A percentile compares a stretch with the other conserved stretches of the same genome.
Conservation (phyloP, 2,329 filamentous ascomycete genomes). For the Trichoderma oligosporum region DNA sequence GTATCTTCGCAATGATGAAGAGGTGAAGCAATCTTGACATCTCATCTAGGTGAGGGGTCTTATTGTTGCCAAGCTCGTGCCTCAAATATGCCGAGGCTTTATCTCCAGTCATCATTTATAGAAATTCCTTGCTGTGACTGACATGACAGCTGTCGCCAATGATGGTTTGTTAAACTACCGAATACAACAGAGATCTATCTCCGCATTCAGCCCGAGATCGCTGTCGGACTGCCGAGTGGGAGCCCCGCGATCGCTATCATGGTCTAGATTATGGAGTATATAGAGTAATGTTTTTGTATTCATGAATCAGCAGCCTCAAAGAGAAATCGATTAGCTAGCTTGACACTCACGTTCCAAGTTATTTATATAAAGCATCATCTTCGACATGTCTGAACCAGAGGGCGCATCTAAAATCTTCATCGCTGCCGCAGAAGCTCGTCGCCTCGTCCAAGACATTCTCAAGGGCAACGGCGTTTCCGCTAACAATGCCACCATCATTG, state of each 20-base stretch:
- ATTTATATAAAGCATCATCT: neutral
- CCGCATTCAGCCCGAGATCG: conserved; percentile 9
- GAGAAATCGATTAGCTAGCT: too few relatives aligned
- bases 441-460: conserved; percentile 54
- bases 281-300: neutral
- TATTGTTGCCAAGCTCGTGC: too few relatives aligned
- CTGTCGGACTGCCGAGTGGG: conserved; percentile 1
- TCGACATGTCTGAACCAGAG: neutral
- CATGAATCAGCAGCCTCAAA: too few relatives aligned
- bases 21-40: too few relatives aligned
- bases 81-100: neutral
- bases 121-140: neutral
- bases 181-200: neutral
- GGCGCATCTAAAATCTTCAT: conserved; percentile 25
- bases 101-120: neutral
- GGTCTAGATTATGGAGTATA: neutral
- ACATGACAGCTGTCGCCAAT: neutral
- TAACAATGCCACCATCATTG: conserved; percentile 58
- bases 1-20: too few relatives aligned
- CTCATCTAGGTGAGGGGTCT: too few relatives aligned
- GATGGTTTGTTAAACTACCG: neutral
- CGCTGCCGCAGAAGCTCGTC: conserved; percentile 38
- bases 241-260: conserved; percentile 11
- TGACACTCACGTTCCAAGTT: too few relatives aligned
- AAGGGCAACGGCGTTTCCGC: conserved; percentile 56